Evolutionary conservation across 352 stramenopile species (phyloP), one percentile per base, ranked within the genome.

Genomic region (Phytophthora nicotianae): DNA sequence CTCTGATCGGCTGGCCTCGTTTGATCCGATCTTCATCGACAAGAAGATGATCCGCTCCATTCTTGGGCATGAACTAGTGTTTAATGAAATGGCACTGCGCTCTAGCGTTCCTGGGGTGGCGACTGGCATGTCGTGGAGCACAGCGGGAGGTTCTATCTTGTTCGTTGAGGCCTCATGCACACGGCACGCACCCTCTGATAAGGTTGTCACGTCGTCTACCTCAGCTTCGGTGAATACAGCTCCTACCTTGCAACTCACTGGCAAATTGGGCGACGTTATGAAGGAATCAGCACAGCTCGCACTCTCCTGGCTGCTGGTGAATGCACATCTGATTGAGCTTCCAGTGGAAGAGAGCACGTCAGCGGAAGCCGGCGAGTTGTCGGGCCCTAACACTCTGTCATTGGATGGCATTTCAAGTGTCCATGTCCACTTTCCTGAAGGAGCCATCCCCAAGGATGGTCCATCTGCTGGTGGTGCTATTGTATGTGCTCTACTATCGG

Each of bases 391-490:
- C n/a, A 38, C 64, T 10, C 47, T 87, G 26, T 86, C 78, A 3
- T 43, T 91, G 27, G 64, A 90, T 40, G 68, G 65, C 17, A 76
- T 92, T 42, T 81, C 76, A 6, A 85, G 90, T 50, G 71, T 97
- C 6, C 89, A 97, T 54, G 70, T 97, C 4, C 89, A 97, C 57
- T 95, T 97, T 33, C 90, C 91, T 0, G 88, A 95, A 68, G 91
- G 88, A 38, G 91, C 88, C 8, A 95, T 93, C 20, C 81, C 89
- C 5, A 97, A 97, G 58, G 91, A 97, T 50, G 89, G 91, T 4
- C 90, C 91, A 10, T 96, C 86, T 3, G 89, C 91, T 4, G 91
- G 89, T 16, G 77, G 90, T 6, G 88, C 91, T 0, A 97, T 97
- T 50, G 85, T 95, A 11, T 93, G 79, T 6, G 88, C 91, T 24